A percentile compares a stretch with the other conserved stretches of the same genome.
Conservation (phyloP, 176 grass and related monocot genomes). For the Oryza punctata region DNA sequence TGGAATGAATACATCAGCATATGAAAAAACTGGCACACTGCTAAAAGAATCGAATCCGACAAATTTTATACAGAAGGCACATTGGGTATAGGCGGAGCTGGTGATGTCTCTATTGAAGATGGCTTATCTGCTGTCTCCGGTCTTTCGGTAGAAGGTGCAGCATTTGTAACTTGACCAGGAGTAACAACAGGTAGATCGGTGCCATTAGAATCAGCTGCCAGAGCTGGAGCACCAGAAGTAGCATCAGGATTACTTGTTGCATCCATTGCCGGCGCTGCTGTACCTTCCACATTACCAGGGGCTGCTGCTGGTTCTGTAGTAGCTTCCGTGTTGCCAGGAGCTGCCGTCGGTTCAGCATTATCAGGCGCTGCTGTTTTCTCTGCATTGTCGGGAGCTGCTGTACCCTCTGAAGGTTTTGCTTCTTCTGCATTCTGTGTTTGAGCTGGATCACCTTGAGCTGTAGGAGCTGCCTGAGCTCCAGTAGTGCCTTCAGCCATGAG, state of each 20-base stretch:
- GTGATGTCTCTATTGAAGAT: conserved; percentile 32
- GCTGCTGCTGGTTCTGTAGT: neutral
- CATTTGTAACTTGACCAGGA: conserved; percentile 12
- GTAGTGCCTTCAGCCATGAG: conserved; percentile 9
- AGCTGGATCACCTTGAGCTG: conserved; percentile 33
- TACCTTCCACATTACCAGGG: conserved; percentile 16
- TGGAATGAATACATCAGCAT: conserved; percentile 21
- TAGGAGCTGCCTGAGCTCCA: conserved; percentile 1
- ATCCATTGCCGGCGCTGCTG: conserved; percentile 23
- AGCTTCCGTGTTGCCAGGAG: neutral
- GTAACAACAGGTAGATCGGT: conserved; percentile 1
- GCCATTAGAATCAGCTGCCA: conserved; percentile 22
- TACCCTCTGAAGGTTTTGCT: conserved; percentile 45
- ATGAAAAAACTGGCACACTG: conserved; percentile 47
- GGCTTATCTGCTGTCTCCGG: conserved; percentile 24
- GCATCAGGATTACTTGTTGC: conserved; percentile 24
- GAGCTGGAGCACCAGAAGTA: conserved; percentile 21
- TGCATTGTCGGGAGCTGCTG: neutral
- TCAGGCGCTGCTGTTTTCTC: conserved; percentile 29
- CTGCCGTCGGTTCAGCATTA: conserved; percentile 29
- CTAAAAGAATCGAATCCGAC: conserved; percentile 36
- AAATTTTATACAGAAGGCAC: conserved; percentile 41
- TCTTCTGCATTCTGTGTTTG: conserved; percentile 22
- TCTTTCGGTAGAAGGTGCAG: conserved; percentile 23
- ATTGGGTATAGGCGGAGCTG: conserved; percentile 6